Base-by-base conservation (phyloP, 495 filamentous ascomycete genomes). In the Sordaria brevicollis region DNA sequence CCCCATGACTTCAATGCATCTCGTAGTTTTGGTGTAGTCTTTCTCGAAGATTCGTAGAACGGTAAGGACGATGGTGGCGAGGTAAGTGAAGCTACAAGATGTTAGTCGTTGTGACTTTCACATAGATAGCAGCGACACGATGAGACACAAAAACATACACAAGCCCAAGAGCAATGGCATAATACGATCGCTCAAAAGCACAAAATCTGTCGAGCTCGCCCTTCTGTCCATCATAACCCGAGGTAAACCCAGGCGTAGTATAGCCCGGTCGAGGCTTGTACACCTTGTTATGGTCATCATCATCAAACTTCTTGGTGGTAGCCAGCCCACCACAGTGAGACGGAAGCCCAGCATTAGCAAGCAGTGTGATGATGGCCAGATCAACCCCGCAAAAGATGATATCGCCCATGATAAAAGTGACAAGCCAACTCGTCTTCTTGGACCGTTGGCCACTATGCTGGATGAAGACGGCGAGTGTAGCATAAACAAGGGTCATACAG, bases 131-230 rank as follows among this genome's bases (percentile, higher is more conserved):
- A 19, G 35, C 9, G 21, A 13, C 5, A 62, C 33, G 25, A 29
- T 17, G 17, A 62, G 13, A 62, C 49, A 31, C 43, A 7, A 10
- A 5, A 41, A 75, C 79, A 4, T 71, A 82, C 78, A 81, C 69
- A n/a, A 83, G 66, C 9, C 43, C 76, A 8, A 74, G 68, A 33
- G 77, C 65, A 57, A 83, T 76, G 43, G 68, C 71, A 54, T 74
- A 83, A 54, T 75, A 81, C 2, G 76, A 70, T 8, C 71, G 77
- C 41, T 81, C 81, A 10, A 79, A 70, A 10, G 71, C 49, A 72
- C 80, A 82, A 66, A 77, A 76, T 36, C 65, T 70, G 73, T 81
- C 80, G 21, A 82, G 76, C 17, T 71, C 65, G 31, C 79, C 80
- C 2, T 67, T 70, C 5, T 68, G 41, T 25, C 68, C 69, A 5